A percentile compares a stretch with the other conserved stretches of the same genome.
Evolutionary conservation across 345 rosid species (phyloP).

Genomic region (Lagerstroemia speciosa): DNA sequence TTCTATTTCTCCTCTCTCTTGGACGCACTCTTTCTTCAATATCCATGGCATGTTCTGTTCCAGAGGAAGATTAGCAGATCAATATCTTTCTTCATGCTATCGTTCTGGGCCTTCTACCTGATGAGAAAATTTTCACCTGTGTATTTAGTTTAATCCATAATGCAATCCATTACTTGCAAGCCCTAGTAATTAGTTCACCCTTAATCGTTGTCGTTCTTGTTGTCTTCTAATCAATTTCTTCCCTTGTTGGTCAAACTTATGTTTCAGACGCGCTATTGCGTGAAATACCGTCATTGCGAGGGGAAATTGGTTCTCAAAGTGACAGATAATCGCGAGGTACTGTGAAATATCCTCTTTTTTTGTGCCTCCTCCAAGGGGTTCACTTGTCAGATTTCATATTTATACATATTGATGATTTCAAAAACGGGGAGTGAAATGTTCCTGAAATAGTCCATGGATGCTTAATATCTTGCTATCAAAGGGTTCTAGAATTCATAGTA

Average conservation of each 20-base stretch:
- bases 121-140: too few relatives aligned
- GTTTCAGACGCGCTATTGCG: constrained; percentile 71
- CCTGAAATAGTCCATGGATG: background rate
- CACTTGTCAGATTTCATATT: background rate
- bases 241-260: constrained; percentile 13
- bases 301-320: constrained; percentile 97
- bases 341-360: background rate
- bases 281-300: constrained; percentile 89
- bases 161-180: background rate
- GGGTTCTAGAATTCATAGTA: background rate
- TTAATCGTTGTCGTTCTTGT: too few relatives aligned
- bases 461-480: background rate
- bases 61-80: too few relatives aligned
- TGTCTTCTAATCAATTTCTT: background rate
- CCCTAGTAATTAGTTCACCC: too few relatives aligned
- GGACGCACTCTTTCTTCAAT: background rate
- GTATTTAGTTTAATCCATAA: background rate
- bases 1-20: background rate
- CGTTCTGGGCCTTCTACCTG: too few relatives aligned
- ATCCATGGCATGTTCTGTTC: background rate
- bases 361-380: background rate
- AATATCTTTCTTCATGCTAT: background rate
- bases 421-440: background rate
- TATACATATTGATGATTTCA: background rate
- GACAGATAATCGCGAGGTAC: constrained; percentile 92